Evolutionary conservation across 2,329 filamentous ascomycete species (phyloP).

Genomic region (Ceratocystis smalleyi): DNA sequence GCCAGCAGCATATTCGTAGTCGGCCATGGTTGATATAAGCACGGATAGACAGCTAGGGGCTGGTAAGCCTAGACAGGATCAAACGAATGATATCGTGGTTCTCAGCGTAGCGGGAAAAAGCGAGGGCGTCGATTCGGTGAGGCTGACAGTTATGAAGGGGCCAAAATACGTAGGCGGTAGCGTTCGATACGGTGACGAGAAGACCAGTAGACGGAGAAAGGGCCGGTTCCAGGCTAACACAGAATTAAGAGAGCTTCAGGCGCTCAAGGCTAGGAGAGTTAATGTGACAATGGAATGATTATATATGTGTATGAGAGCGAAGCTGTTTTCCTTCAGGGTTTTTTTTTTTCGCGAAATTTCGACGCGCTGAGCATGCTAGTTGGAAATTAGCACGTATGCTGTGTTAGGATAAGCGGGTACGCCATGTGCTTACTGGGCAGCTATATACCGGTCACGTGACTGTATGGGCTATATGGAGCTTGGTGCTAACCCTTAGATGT

Average conservation of each 20-base stretch:
- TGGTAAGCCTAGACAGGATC: not conserved
- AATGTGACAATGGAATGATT: not conserved
- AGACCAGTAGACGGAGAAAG: not conserved
- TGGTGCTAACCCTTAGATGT: not conserved
- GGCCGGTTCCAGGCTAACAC: no score
- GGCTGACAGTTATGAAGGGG: no score
- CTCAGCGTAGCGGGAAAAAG: not conserved
- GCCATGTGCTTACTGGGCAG: not conserved
- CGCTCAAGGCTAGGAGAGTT: not conserved
- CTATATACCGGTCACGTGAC: not conserved
- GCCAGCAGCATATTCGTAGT: constrained; percentile 11
- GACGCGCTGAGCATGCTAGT: not conserved
- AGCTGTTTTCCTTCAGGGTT: no score
- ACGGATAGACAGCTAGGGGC: not conserved
- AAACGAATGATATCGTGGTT: no score
- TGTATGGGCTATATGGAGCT: no score
- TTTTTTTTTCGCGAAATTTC: constrained; percentile 10
- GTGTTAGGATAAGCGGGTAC: not conserved
- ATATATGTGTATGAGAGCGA: not conserved
- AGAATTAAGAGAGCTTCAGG: not conserved
- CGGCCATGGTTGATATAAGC: constrained; percentile 5
- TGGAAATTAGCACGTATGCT: not conserved
- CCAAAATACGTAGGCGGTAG: no score
- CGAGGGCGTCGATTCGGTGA: not conserved
- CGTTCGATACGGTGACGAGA: no score